Evolutionary conservation across 805 yeast genomes (phyloP), one percentile per base, ranked within the genome.

Genomic region (Pichia manshurica): DNA sequence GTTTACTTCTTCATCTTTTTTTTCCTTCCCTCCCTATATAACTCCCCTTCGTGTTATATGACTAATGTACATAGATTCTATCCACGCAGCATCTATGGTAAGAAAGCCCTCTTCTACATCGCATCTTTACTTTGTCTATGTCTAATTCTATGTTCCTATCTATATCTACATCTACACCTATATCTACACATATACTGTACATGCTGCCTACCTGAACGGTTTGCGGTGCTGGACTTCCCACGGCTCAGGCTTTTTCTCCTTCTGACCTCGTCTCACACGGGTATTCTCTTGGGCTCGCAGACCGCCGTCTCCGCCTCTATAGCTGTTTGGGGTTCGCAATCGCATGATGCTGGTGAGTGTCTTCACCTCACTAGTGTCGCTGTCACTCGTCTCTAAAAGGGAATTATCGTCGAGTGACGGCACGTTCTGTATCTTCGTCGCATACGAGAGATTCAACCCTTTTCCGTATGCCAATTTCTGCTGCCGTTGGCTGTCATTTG

Each of bases 211-310:
- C 38, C 62, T 52, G 31, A 61, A 62, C 10, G 64, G 66, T 46
- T 43, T 53, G 12, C 60, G 49, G 9, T 59, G 63, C 31, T 48
- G 56, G 7, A 56, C 53, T 32, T 56, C 56, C 65, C 65, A 59
- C n/a, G 46, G 45, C 10, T 38, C 31, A 12, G 22, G n/a, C n/a
- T n/a, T n/a, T n/a, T n/a, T 20, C 37, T 38, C 13, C 19, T 2
- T 20, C 3, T 37, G 9, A 19, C 15, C 6, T 10, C n/a, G 19
- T 37, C 2, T n/a, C 39, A 4, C 16, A 15, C 9, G 15, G 22
- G 22, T n/a, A 10, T 5, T n/a, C n/a, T n/a, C n/a, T n/a, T n/a
- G n/a, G n/a, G n/a, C n/a, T n/a, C n/a, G n/a, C n/a, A n/a, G n/a
- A n/a, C n/a, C n/a, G n/a, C n/a, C n/a, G n/a, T n/a, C n/a, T n/a